Evolutionary conservation across 495 filamentous ascomycete genomes (phyloP), one percentile per base, ranked within the genome.

Genomic region (Xylaria venustula): DNA sequence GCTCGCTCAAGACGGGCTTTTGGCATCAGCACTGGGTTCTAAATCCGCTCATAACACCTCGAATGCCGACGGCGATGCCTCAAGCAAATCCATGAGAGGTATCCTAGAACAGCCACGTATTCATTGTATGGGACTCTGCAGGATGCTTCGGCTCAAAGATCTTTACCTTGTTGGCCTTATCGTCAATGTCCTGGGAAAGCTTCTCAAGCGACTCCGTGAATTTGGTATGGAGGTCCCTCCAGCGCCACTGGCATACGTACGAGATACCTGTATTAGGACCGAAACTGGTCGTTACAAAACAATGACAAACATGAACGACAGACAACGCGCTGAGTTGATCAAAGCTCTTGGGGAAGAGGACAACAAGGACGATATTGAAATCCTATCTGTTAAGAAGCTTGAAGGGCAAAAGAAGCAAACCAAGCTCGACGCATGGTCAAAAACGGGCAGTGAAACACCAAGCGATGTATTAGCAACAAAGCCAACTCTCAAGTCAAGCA

Each of bases 111-210:
- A 85, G 9, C 87, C 91, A 1, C 87, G 83, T 9, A 67, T 69
- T 46, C 84, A 87, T 12, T 87, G 91, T 70, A 78, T 79, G 65
- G 81, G 77, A 15, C 85, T 96, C 73, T 85, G 87, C 12, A 90
- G 88, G 69, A 93, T 92, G 90, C 77, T 97, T 12, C 83, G 92
- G 60, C 77, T 97, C 3, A 86, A 90, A 60, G 93, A 97, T 71
- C 81, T 85, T 34, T 96, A 90, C 64, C 83, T 97, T n/a, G 84
- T 89, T 54, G 83, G 77, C 15, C 88, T 88, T 11, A 83, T 90
- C 54, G 89, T 92, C 48, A 86, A 75, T 17, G 71, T 84, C 23
- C 67, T 83, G 46, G 75, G 77, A 26, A 61, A 93, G 69, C 79
- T 97, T 26, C 81, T 97, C 44, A 79, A 81, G 5, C 86, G 90